Conservation (phyloP, 2,329 filamentous ascomycete species). For the Diaporthe batatas region DNA sequence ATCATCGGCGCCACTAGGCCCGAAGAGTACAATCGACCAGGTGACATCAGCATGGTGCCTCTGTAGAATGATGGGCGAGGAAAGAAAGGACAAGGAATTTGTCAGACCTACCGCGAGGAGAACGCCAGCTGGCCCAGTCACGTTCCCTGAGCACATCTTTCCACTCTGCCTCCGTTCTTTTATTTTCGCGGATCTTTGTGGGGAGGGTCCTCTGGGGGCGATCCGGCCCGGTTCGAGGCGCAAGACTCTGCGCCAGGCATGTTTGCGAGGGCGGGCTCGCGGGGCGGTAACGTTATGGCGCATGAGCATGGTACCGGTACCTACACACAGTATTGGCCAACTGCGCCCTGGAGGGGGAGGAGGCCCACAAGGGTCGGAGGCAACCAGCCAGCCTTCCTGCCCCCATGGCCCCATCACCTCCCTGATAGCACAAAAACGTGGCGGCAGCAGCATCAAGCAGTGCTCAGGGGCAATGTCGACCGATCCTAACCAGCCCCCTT, state of each 20-base stretch:
- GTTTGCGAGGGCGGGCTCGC: conserved; percentile 5
- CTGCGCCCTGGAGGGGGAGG: not conserved
- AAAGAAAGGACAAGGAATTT: not conserved
- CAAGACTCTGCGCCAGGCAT: conserved; percentile 1
- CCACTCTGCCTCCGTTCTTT: not conserved
- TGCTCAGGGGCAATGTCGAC: conserved; percentile 12
- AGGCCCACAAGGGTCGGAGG: conserved; percentile 20
- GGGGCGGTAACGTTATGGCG: conserved; percentile 10
- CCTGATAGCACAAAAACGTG: too few relatives aligned
- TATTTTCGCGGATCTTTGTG: not conserved
- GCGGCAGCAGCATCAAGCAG: conserved; percentile 1
- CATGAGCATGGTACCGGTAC: not conserved
- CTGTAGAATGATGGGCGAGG: not conserved
- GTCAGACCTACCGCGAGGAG: not conserved
- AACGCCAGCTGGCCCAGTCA: not conserved
- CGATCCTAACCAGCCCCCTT: not conserved
- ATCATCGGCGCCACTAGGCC: conserved; percentile 27
- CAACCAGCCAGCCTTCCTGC: not conserved
- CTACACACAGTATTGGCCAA: conserved; percentile 1
- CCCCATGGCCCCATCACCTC: conserved; percentile 1
- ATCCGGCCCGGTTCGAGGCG: not conserved
- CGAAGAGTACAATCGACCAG: not conserved
- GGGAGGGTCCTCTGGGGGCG: not conserved
- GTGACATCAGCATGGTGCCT: conserved; percentile 21
- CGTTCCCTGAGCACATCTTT: not conserved